Evolutionary conservation across 140 eudicot genomes (phyloP).

Genomic region (Senecio squalidus): DNA sequence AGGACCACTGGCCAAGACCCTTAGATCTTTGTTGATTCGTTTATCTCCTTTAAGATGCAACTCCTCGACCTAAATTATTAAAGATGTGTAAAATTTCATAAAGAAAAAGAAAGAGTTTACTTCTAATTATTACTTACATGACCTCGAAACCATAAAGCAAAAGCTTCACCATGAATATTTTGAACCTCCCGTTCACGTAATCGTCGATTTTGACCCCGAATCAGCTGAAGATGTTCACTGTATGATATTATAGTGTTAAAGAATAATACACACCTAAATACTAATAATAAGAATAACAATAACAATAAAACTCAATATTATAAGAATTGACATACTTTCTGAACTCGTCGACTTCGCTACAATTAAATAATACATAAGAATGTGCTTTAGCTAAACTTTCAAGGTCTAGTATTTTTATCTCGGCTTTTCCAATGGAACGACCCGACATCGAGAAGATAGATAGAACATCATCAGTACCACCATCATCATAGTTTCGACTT

Average conservation of each 20-base stretch:
- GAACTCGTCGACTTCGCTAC: background rate
- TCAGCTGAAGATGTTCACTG: too few species aligned
- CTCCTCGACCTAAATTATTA: background rate
- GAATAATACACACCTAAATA: too few species aligned
- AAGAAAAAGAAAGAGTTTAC: background rate
- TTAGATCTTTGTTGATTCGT: background rate
- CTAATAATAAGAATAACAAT: background rate
- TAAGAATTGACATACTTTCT: too few species aligned
- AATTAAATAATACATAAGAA: background rate
- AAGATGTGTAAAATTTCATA: background rate
- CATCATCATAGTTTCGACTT: slow-evolving; percentile 8
- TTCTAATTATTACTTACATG: slow-evolving; percentile 6
- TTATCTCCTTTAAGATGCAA: background rate
- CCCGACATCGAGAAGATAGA: slow-evolving; percentile 2
- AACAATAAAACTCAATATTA: too few species aligned
- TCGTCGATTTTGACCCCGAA: too few species aligned
- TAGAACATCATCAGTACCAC: too few species aligned
- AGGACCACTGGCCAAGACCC: slow-evolving; percentile 6
- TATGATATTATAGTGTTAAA: too few species aligned
- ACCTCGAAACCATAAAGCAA: slow-evolving; percentile 9
- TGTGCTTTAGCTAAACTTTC: slow-evolving; percentile 6
- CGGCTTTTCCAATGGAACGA: too few species aligned
- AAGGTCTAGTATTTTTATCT: background rate
- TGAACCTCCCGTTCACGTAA: too few species aligned
- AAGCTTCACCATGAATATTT: slow-evolving; percentile 3